Conservation (phyloP, 495 filamentous ascomycete species). For the Apodospora peruviana region DNA sequence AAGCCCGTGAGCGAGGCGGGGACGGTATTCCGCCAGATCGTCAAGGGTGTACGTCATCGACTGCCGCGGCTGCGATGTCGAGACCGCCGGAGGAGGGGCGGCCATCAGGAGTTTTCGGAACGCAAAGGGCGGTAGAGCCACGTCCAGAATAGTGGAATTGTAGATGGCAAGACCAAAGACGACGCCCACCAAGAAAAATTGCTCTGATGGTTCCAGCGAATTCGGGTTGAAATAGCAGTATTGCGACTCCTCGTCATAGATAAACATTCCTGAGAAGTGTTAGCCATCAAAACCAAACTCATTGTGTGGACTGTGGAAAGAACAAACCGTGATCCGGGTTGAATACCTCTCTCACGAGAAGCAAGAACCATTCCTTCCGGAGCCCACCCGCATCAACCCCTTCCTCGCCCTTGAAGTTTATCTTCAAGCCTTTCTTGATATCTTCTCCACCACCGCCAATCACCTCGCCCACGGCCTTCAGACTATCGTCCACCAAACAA, state of each 20-base stretch:
- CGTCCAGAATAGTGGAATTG: slow-evolving; percentile 91
- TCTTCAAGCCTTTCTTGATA: slow-evolving; percentile 86
- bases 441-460: slow-evolving; percentile 80
- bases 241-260: slow-evolving; percentile 90
- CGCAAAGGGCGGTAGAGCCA: slow-evolving; percentile 86
- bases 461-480: slow-evolving; percentile 80
- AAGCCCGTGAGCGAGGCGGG: slow-evolving; percentile 70
- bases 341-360: slow-evolving; percentile 87
- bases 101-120: slow-evolving; percentile 83
- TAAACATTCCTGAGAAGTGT: slow-evolving; percentile 62
- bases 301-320: not conserved
- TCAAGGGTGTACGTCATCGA: slow-evolving; percentile 69
- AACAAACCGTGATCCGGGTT: slow-evolving; percentile 81
- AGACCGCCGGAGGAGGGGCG: slow-evolving; percentile 50
- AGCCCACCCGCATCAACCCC: slow-evolving; percentile 89
- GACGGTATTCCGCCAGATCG: slow-evolving; percentile 81
- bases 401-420: slow-evolving; percentile 85
- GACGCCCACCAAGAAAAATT: slow-evolving; percentile 88
- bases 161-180: slow-evolving; percentile 90
- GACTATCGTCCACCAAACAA: slow-evolving; percentile 86
- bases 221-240: slow-evolving; percentile 95
- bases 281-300: not conserved
- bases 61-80: slow-evolving; percentile 52
- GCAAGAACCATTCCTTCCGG: slow-evolving; percentile 93
- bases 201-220: slow-evolving; percentile 88